Conservation (phyloP, 2,329 filamentous ascomycete genomes). For the Orbilia javanica region DNA sequence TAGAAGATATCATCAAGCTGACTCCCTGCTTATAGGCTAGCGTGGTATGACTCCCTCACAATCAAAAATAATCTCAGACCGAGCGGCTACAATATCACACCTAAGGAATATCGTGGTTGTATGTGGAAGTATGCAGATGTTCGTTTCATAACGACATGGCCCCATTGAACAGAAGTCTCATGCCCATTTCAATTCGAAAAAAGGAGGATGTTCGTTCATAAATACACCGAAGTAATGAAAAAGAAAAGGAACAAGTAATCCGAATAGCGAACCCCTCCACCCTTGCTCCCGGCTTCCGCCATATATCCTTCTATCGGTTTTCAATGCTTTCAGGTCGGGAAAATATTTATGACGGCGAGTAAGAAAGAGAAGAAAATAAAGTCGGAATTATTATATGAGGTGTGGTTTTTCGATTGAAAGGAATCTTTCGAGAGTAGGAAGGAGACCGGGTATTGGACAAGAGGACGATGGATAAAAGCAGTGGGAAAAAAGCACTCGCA, state of each 20-base stretch:
- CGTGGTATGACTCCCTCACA: no score
- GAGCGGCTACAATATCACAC: no score
- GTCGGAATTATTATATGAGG: constrained; percentile 20
- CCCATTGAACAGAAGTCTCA: constrained; percentile 50
- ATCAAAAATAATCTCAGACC: no score
- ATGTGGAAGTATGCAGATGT: background rate
- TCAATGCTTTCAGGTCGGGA: constrained; percentile 13
- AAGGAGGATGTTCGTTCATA: constrained; percentile 42
- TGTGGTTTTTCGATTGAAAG: constrained; percentile 12
- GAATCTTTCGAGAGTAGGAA: constrained; percentile 7
- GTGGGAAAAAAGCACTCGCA: constrained; percentile 10
- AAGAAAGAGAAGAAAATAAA: background rate
- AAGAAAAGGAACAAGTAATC: constrained; percentile 11
- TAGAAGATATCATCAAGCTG: no score
- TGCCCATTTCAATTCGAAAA: constrained; percentile 50
- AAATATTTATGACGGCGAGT: constrained; percentile 12
- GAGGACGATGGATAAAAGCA: constrained; percentile 59
- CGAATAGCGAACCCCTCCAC: background rate
- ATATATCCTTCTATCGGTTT: constrained; percentile 1
- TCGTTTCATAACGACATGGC: constrained; percentile 45
- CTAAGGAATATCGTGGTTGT: background rate
- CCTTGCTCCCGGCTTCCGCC: constrained; percentile 10
- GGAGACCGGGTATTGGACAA: constrained; percentile 20
- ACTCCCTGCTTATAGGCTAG: no score
- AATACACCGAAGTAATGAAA: constrained; percentile 45